Evolutionary conservation across 1,284 basidiomycete species (phyloP).

Genomic region (Sporisorium sorghi): DNA sequence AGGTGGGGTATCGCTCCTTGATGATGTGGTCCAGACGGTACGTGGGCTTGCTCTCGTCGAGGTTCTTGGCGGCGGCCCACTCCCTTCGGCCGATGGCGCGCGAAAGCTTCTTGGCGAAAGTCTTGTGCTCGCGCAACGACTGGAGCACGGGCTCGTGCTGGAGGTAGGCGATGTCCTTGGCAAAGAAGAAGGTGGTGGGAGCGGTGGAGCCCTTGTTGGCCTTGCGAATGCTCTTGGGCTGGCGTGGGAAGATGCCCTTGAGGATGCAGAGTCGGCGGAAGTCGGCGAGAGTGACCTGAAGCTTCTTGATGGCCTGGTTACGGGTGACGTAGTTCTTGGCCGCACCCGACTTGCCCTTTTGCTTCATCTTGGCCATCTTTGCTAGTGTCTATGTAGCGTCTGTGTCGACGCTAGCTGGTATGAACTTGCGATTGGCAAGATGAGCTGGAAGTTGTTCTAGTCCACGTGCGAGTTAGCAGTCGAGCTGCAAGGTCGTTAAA

Average conservation of each 20-base stretch:
- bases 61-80: constrained; percentile 92
- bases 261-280: constrained; percentile 97
- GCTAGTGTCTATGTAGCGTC: constrained; percentile 6
- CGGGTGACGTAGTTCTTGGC: constrained; percentile 84
- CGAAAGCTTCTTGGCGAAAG: constrained; percentile 96
- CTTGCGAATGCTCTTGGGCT: constrained; percentile 89
- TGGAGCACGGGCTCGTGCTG: constrained; percentile 96
- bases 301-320: constrained; percentile 75
- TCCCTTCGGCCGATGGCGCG: constrained; percentile 92
- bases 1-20: constrained; percentile 98
- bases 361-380: constrained; percentile 86
- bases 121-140: constrained; percentile 96
- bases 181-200: constrained; percentile 96
- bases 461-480: too few relatives aligned
- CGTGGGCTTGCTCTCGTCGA: constrained; percentile 83
- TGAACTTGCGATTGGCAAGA: neutral
- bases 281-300: constrained; percentile 96
- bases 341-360: constrained; percentile 78
- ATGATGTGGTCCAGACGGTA: constrained; percentile 88
- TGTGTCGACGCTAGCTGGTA: constrained; percentile 9
- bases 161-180: constrained; percentile 97
- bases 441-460: too few relatives aligned
- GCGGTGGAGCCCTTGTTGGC: constrained; percentile 98
- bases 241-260: constrained; percentile 98
- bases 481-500: too few relatives aligned